Evolutionary conservation across 805 yeast genomes (phyloP), one percentile per base, ranked within the genome.

Genomic region (Teunomyces stri): DNA sequence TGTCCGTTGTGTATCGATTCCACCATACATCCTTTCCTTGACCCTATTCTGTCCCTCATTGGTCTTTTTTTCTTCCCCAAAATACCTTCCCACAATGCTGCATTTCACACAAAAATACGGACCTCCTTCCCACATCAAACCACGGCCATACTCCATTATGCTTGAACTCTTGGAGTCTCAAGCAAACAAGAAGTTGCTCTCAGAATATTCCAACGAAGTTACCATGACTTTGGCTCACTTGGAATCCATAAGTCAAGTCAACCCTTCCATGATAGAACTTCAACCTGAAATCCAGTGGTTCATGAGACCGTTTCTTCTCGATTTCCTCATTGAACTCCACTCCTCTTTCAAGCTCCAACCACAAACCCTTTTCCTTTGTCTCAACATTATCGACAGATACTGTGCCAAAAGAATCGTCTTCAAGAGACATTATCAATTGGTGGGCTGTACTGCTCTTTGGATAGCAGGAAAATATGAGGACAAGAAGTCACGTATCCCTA

Each of bases 401-500:
- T 73, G 78, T 50, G 68, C 77, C 37, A 71, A 71, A 51, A 58
- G 78, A 49, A 70, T 73, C 18, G 78, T 73, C 15, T 73, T 73
- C 57, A 73, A 73, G 57, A 64, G 76, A 50, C 78, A 71, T 58
- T 74, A 72, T 55, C 79, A 71, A 57, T 61, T 71, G 50, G 79
- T 73, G 21, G 77, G 75, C 4, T 73, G 75, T 58, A 73, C 75
- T 29, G 76, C 76, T 16, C 68, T 70, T 43, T 75, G 75, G 76
- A 72, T 75, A 39, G 76, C 79, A 22, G 74, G 70, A 39, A 72
- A 72, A 58, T 80, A 79, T 59, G 85, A 80, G 58, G 85, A 80
- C 56, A 80, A 80, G 57, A 80, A 80, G 60, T 69, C 74, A 42
- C 66, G 84, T 46, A 82, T 80, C 4, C 85, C 85, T 20, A 78